Evolutionary conservation across 495 filamentous ascomycete genomes (phyloP), one percentile per base, ranked within the genome.

Genomic region (Annulohypoxylon moriforme): DNA sequence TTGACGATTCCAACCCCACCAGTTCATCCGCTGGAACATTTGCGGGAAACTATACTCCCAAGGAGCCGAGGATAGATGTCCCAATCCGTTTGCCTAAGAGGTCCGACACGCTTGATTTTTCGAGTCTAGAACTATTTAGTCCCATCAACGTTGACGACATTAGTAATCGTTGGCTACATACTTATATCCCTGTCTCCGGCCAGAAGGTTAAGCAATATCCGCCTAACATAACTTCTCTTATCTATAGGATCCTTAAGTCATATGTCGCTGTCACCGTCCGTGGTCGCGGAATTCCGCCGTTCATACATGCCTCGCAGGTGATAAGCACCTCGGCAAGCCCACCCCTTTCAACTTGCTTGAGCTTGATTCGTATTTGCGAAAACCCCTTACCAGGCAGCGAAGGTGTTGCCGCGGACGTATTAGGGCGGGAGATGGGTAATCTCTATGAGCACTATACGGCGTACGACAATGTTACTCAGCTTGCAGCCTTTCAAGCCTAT

Each of bases 401-500:
- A 68, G 64, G 57, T 14, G 68, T 76, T 8, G 74, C 79, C 0
- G 64, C 68, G 1, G 69, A 76, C 10, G 74, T 81, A 0, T 52
- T 85, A 10, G 76, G 81, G 57, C 66, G 79, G 14, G 83, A 85
- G 58, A 85, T 84, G 83, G 60, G 65, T 25, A 74, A 58, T 3
- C 65, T 85, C 2, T 77, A 75, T 14, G 75, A 78, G n/a, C 50
- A 71, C 16, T 74, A 75, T 44, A 61, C 69, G 14, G 73, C 29
- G 1, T 84, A 79, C 38, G 78, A 81, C 59, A 69, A 80, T n/a
- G 67, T 81, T 40, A 70, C 70, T 3, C 72, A 82, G 6, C 72
- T 86, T 0, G 78, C 78, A 6, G 82, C 83, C 3, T 85, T 85
- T 60, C 84, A 85, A 67, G 82, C 84, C 1, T 86, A 84, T 64